These are phyloP conservation scores for Phanerochaete carnosa DNA, from an alignment of 768 basidiomycete species.

Conservation along the genomic window DNA sequence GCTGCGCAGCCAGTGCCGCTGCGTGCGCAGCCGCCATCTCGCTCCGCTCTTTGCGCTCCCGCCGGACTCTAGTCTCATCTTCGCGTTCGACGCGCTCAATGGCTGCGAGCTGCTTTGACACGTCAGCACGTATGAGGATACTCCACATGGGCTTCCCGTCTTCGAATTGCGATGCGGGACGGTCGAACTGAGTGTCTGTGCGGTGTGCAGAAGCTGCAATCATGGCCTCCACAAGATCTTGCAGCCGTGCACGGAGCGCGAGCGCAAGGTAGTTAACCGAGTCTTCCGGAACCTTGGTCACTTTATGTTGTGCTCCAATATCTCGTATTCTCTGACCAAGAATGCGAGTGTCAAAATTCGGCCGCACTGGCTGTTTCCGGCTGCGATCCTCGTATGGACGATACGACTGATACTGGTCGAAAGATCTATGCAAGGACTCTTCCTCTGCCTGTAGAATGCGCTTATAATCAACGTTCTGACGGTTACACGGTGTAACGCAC, in stretches of 20 bases:
- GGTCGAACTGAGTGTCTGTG: conserved; percentile 65
- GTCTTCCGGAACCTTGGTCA: conserved; percentile 67
- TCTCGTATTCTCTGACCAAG: conserved; percentile 66
- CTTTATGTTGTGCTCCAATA: conserved; percentile 65
- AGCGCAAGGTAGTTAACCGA: conserved; percentile 75
- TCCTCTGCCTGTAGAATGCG: conserved; percentile 67
- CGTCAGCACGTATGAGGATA: conserved; percentile 70
- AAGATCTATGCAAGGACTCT: conserved; percentile 67
- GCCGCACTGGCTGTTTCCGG: conserved; percentile 67
- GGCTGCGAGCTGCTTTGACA: conserved; percentile 71
- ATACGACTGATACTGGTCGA: conserved; percentile 60
- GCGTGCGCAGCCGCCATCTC: conserved; percentile 72
- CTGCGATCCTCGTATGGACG: conserved; percentile 75
- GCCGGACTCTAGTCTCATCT: conserved; percentile 71
- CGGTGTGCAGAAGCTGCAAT: conserved; percentile 66
- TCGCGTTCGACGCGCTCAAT: conserved; percentile 81
- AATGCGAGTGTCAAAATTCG: conserved; percentile 65
- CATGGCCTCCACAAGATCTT: conserved; percentile 67
- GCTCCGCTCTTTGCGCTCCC: conserved; percentile 75
- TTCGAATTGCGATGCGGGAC: conserved; percentile 60
- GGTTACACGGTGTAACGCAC: conserved; percentile 35
- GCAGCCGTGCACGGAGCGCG: conserved; percentile 71
- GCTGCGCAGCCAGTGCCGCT: conserved; percentile 58
- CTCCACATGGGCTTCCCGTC: conserved; percentile 81
- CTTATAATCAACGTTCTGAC: background rate